phyloP scores from a whole-genome alignment of 2,329 filamentous ascomycete genomes.

The Paecilomyces niveus region DNA sequence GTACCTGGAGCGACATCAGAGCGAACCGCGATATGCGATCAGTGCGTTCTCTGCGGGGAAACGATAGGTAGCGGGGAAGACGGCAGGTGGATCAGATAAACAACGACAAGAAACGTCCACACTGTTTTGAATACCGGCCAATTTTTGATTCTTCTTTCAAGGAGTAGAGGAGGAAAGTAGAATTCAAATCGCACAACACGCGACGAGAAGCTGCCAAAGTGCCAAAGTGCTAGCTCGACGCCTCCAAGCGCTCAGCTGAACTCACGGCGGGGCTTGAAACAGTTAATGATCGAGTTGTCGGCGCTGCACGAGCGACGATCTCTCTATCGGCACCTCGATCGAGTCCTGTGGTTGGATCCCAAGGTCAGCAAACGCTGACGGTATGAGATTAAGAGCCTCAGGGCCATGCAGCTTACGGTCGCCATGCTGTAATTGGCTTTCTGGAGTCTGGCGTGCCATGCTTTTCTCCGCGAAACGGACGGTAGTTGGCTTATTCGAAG shows the following conservation, averaged over 20 bases:
- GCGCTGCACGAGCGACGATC: not conserved
- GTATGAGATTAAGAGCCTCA: not conserved
- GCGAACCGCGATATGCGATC: not conserved
- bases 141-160: not conserved
- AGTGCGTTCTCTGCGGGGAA: not conserved
- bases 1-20: slow-evolving; percentile 31
- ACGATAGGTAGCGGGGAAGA: not conserved
- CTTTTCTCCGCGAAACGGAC: not conserved
- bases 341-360: not conserved
- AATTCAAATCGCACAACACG: not conserved
- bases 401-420: not conserved
- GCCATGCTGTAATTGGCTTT: not conserved
- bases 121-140: not conserved
- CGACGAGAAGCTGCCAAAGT: not conserved
- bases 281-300: not conserved
- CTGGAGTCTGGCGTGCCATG: not conserved
- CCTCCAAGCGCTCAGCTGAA: not conserved
- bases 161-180: not conserved
- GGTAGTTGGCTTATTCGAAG: not conserved
- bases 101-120: not conserved
- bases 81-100: not conserved
- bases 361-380: not conserved
- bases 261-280: not conserved
- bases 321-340: not conserved
- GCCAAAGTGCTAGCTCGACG: not conserved